Base-by-base conservation (phyloP, 1,284 basidiomycete species). In the Polyporus tsugae region DNA sequence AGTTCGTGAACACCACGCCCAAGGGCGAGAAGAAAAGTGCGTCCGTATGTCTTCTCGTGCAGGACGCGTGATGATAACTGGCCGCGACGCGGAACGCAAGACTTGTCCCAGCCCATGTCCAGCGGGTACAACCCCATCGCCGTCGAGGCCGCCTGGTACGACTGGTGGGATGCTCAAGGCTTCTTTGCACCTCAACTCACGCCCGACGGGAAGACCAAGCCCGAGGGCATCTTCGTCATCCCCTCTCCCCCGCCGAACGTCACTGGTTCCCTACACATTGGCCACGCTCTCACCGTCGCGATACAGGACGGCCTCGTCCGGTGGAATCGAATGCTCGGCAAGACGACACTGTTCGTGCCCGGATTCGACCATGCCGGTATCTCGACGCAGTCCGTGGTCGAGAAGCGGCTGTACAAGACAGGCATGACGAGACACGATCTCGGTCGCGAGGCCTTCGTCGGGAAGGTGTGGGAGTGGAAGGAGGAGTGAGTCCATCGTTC, bases 311-410 rank as follows among this genome's bases (percentile, higher is more conserved):
- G 90, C 2, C 82, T 98, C 68, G 85, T 95, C 66, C 88, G 96
- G 78, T 98, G 96, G 96, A 95, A 97, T 80, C 93, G 96, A 42
- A 99, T 99, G 98, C 84, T 94, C 64, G 97, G 97, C 3, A 96
- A 93, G 82, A 95, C 95, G 5, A 93, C 93, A 0, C 85, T 99
- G 1, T 99, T 94, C 77, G 89, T 93, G 4, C 98, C 98, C 0
- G 98, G 98, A 9, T 99, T 97, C 77, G 98, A 99, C 81, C 98
- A 99, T 78, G 98, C 98, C 5, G 97, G 97, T 75, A 99, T 99
- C 73, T 97, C 97, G 0, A 99, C 98, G 0, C 98, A 99, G 81
- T 96, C 95, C 61, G 97, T 99, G 36, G 98, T 99, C 3, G 98
- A 99, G 80, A 96, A 96, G 81, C 88, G 97, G 42, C 77, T 99